Evolutionary conservation across 148 eudicot species (phyloP), one percentile per base, ranked within the genome.

Genomic region (Mesembryanthemum crystallinum): DNA sequence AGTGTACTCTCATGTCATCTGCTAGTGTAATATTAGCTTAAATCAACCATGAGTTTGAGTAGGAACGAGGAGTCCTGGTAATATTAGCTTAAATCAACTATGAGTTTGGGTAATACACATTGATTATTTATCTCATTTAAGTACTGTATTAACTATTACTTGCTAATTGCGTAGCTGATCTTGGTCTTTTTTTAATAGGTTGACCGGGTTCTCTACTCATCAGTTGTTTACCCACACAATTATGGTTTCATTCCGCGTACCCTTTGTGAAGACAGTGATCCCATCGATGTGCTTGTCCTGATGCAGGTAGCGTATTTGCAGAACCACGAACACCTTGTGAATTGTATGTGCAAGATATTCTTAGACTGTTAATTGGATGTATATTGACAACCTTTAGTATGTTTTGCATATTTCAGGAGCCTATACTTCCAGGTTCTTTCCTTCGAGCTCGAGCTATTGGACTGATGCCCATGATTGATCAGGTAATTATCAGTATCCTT

Each of bases 401-500:
- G 18, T 64, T 51, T 27, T 63, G 45, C 29, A 42, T 30, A 32
- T 70, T 86, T 73, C 69, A 91, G 98, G 96, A 93, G 82, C 98
- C 94, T 69, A 88, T 93, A 35, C 82, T 87, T 32, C 97, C 98
- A 69, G 97, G 94, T 62, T 82, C 90, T 74, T 93, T 88, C 82
- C 97, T 91, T 69, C 92, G 97, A 80, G 98, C 98, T 47, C 91
- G 94, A 78, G 98, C 98, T 27, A 93, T 93, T 77, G 98, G 97
- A 78, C 85, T 93, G 79, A 91, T 91, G 98, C 97, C 98, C 57
- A 93, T 93, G 98, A 91, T 91, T 81, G 98, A 93, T 86, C 98
- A 93, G 94, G 94, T 93, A 80, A 63, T 8, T 45, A 2, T 23
- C 6, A 57, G n/a, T 57, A 6, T 18, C 23, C 23, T 21, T 5